A percentile compares a stretch with the other conserved stretches of the same genome.
Evolutionary conservation across 2,329 filamentous ascomycete genomes (phyloP).

Genomic region (Aspergillus japonicus): DNA sequence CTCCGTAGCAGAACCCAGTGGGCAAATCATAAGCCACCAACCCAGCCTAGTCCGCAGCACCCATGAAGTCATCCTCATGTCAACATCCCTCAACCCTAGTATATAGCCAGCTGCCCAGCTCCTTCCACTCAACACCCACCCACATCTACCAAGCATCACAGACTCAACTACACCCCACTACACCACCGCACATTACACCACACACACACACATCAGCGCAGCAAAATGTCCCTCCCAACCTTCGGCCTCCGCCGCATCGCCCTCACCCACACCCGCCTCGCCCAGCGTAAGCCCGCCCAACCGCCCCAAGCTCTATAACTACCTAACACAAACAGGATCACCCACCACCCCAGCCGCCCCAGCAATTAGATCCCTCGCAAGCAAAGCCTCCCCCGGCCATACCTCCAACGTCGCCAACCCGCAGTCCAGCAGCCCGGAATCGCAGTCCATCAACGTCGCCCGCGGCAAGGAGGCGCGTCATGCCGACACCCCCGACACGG

Average conservation of each 20-base stretch:
- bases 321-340: background rate
- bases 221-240: background rate
- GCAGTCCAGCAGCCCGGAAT: background rate
- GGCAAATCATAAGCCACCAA: background rate
- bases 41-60: background rate
- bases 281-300: background rate
- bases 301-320: background rate
- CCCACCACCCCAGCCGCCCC: background rate
- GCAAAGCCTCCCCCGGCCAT: background rate
- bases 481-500: constrained; percentile 1
- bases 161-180: too few relatives aligned
- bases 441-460: constrained; percentile 4
- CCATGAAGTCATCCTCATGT: background rate
- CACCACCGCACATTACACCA: background rate
- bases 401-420: constrained; percentile 8
- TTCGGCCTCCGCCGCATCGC: background rate
- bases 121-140: background rate
- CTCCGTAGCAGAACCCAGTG: too few relatives aligned
- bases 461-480: constrained; percentile 6
- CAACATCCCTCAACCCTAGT: background rate
- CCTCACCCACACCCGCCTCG: background rate
- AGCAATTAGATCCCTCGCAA: background rate
- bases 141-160: background rate
- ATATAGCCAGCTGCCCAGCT: background rate
- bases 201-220: background rate